Base-by-base conservation (phyloP, 345 rosid species). In the Citropsis articulata region DNA sequence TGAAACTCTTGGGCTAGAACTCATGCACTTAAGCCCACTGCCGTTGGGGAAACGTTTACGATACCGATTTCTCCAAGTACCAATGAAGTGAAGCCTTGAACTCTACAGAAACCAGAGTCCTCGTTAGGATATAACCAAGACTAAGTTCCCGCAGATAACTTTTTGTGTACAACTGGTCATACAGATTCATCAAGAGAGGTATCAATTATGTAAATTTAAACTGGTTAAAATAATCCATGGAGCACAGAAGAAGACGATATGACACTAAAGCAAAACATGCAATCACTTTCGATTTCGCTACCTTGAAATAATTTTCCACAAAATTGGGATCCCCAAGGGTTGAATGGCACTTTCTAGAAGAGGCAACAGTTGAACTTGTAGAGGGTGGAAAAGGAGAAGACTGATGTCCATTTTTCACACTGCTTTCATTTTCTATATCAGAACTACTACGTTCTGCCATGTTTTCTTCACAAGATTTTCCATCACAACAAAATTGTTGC, bases 21-120 rank as follows among this genome's bases (percentile, higher is more conserved):
- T 85, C 55, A 66, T 66, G 77, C 83, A 78, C 81, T 81, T 83
- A 25, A 84, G 55, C 35, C 83, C 88, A 81, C 55, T 81, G 66
- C 83, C 79, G 81, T 79, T 80, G 67, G 91, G 88, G 60, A 88
- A 95, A 79, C 91, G 91, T 84, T 87, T 91, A 18, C 93, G 89
- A 78, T 95, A 95, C 81, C 99, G 84, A 72, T 86, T 89, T 87
- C 96, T 93, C 99, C 98, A 95, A n/a, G 98, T 93, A 76, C 99
- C 99, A 16, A 95, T 93, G 85, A 95, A 95, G 88, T 95, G 99
- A 86, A 95, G 86, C 89, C 99, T 91, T 78, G 99, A 95, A 88
- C 83, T 86, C 98, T 94, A 87, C 78, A 88, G 75, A 71, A 79
- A 73, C 75, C 56, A 78, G 77, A 73, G 45, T 63, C 42, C n/a